Evolutionary conservation across 2,329 filamentous ascomycete genomes (phyloP), one percentile per base, ranked within the genome.

Genomic region (Magnaporthiopsis rhizophila): DNA sequence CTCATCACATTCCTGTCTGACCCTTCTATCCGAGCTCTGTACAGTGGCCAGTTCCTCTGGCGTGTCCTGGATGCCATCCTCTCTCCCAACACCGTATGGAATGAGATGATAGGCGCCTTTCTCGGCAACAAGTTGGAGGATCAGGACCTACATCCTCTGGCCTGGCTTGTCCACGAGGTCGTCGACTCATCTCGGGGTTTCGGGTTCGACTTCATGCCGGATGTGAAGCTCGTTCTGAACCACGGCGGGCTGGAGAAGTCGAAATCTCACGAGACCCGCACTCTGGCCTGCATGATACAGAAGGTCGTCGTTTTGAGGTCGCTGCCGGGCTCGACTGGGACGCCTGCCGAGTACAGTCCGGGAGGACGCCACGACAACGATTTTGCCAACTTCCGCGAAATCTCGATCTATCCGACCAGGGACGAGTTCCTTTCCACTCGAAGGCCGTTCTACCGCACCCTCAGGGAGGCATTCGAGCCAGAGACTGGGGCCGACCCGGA

Each of bases 301-400:
- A 79, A 77, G 56, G 68, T 75, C 1, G 63, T 81, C 6, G 66
- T 73, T 26, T 65, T 76, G 57, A 66, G 60, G 36, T 57, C 32
- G 58, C 24, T 8, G 38, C 62, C 58, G 18, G 61, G 2, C 18
- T 45, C 53, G 13, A 28, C n/a, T 30, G 12, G 56, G 15, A 59
- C 59, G 9, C 24, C 66, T 9, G 58, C 60, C 18, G 36, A 61
- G 7, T 63, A 71, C 38, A 70, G 53, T 18, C 81, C 88, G 0
- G 89, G 89, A 0, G 88, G 88, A 0, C 81, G 89, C 0, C 89
- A 93, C 67, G 87, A 92, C 72, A 93, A 93, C 64, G 89, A 92
- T 68, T 83, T 83, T 69, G 76, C 69, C 1, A 80, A 90, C 67
- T 87, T 87, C 68, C 79, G 83, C 0, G 65, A 85, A 0, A 85